Evolutionary conservation across 768 basidiomycete genomes (phyloP).

Genomic region (Calvatia gigantea): DNA sequence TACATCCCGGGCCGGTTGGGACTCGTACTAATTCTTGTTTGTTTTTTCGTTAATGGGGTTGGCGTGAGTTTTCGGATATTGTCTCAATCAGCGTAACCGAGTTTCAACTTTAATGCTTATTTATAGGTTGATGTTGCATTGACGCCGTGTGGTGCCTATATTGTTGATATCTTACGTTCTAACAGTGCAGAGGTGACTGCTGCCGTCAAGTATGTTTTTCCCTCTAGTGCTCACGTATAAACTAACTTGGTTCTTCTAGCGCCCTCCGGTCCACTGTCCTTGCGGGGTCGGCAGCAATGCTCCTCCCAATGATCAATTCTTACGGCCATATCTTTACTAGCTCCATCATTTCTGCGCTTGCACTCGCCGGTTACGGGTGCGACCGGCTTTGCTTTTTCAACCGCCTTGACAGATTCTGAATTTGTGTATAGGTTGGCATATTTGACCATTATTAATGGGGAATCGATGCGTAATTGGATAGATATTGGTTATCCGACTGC

Average conservation of each 20-base stretch:
- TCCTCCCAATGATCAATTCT: slow-evolving; percentile 13
- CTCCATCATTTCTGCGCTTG: not conserved
- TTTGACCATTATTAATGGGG: slow-evolving; percentile 12
- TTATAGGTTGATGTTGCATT: slow-evolving; percentile 54
- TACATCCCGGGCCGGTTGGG: slow-evolving; percentile 50
- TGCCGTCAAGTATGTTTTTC: slow-evolving; percentile 41
- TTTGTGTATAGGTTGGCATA: not conserved
- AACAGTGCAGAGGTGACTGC: slow-evolving; percentile 65
- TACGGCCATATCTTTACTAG: slow-evolving; percentile 12
- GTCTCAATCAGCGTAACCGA: not conserved
- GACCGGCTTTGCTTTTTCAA: not conserved
- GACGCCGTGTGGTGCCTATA: slow-evolving; percentile 52
- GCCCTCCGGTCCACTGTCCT: slow-evolving; percentile 2
- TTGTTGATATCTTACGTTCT: slow-evolving; percentile 55
- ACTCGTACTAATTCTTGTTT: slow-evolving; percentile 45
- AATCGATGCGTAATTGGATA: slow-evolving; percentile 5
- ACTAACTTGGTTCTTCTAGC: not conserved
- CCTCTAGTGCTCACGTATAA: too few species aligned
- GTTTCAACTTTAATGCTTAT: too few species aligned
- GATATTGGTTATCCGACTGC: slow-evolving; percentile 9
- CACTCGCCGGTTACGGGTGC: slow-evolving; percentile 3
- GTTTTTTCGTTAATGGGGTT: slow-evolving; percentile 60
- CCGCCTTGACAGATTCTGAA: not conserved
- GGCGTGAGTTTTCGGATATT: slow-evolving; percentile 43
- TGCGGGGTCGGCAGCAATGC: not conserved